These are phyloP conservation scores for Neonectria punicea DNA, from an alignment of 2,329 filamentous ascomycete genomes.

Conservation along the genomic window DNA sequence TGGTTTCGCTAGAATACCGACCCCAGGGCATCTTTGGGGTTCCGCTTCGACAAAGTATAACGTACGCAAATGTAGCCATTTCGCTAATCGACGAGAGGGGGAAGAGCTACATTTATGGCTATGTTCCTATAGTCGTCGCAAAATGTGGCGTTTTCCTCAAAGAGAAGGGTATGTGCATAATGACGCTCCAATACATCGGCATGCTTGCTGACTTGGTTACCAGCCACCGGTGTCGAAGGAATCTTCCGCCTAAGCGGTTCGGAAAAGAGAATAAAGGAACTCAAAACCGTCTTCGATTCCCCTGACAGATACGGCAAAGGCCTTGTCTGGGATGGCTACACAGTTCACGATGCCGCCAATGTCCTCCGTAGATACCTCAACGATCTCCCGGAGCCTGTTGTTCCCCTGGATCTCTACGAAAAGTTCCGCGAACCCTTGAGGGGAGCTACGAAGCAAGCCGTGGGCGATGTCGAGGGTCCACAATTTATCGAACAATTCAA, in stretches of 20 bases:
- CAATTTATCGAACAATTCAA: constrained; percentile 74
- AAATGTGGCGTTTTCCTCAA: constrained; percentile 98
- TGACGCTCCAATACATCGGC: background rate
- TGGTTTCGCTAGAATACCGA: constrained; percentile 53
- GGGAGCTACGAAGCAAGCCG: constrained; percentile 75
- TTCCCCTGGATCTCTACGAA: constrained; percentile 92
- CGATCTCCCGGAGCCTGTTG: constrained; percentile 94
- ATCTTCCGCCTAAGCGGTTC: constrained; percentile 97
- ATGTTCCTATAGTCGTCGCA: constrained; percentile 97
- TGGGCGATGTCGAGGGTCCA: constrained; percentile 73
- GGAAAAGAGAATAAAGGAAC: constrained; percentile 97
- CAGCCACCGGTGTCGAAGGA: constrained; percentile 93
- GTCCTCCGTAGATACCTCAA: constrained; percentile 96
- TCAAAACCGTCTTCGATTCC: constrained; percentile 91
- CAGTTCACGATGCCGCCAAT: constrained; percentile 97
- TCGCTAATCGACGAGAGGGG: constrained; percentile 93
- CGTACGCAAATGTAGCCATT: constrained; percentile 97
- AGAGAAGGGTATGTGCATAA: constrained; percentile 81
- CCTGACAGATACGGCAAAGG: constrained; percentile 97
- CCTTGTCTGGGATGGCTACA: constrained; percentile 96
- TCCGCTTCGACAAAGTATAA: constrained; percentile 91
- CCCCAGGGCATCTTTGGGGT: constrained; percentile 91
- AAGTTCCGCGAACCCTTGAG: constrained; percentile 87
- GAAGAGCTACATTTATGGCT: constrained; percentile 97
- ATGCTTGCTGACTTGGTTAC: constrained; percentile 35